phyloP scores from a whole-genome alignment of 192 early-diverging fungal genomes.

The Dissophora ornata region DNA sequence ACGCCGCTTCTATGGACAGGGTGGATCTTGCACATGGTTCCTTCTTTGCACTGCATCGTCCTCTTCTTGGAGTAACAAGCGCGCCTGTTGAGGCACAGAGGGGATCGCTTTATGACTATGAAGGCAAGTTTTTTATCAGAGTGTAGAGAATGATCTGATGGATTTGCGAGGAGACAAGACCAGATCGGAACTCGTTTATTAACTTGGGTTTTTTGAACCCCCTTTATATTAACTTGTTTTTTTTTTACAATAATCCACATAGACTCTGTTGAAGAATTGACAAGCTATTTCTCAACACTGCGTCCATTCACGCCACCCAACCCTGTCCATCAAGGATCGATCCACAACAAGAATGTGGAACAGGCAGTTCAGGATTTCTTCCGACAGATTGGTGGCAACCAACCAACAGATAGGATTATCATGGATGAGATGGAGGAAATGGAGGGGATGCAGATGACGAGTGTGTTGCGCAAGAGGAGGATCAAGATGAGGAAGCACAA shows the following conservation, averaged over 20 bases:
- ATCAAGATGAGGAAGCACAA: constrained; percentile 99
- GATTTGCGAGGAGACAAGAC: no score
- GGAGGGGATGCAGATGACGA: constrained; percentile 70
- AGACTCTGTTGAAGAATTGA: constrained; percentile 40
- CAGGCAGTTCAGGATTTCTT: constrained; percentile 43
- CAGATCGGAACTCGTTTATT: no score
- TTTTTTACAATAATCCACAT: not conserved
- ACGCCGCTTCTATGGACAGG: constrained; percentile 30
- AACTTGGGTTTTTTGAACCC: no score
- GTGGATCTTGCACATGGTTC: constrained; percentile 65
- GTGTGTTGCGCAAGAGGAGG: constrained; percentile 83
- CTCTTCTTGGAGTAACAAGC: constrained; percentile 59
- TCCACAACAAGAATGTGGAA: constrained; percentile 11
- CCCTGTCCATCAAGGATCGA: not conserved
- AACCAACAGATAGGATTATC: constrained; percentile 15
- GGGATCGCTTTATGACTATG: constrained; percentile 2
- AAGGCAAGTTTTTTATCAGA: constrained; percentile 20
- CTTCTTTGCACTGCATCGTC: constrained; percentile 71
- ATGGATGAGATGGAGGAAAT: constrained; percentile 33
- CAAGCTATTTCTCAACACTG: constrained; percentile 49
- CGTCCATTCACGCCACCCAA: constrained; percentile 57
- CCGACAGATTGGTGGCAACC: constrained; percentile 14
- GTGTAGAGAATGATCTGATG: no score
- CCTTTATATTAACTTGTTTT: no score
- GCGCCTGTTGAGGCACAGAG: constrained; percentile 7